Conservation (phyloP, 73 alveolate genomes). For the Strombidium stylifer region DNA sequence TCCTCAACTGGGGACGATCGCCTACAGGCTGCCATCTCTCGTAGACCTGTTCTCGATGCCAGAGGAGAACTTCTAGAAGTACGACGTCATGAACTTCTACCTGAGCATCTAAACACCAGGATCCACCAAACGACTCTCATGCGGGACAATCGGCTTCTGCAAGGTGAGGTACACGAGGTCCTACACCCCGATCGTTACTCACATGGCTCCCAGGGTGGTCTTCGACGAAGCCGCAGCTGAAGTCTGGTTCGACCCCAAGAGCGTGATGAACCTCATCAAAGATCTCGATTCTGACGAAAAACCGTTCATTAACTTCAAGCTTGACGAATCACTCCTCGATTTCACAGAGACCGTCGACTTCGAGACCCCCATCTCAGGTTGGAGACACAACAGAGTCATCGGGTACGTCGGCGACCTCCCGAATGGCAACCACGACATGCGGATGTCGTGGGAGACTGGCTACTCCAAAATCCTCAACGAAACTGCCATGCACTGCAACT, state of each 20-base stretch:
- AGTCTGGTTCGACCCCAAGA: conserved; percentile 9
- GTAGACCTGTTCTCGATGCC: background rate
- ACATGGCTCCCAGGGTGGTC: conserved; percentile 3
- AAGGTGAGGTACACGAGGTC: conserved; percentile 1
- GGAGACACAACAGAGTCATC: background rate
- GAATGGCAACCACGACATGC: background rate
- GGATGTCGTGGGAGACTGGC: conserved; percentile 5
- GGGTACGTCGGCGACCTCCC: conserved; percentile 14
- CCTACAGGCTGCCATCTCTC: conserved; percentile 12
- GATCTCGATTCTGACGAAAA: background rate
- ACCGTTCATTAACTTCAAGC: background rate
- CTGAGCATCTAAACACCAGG: too few species aligned
- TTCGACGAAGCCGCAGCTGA: conserved; percentile 5
- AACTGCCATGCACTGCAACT: background rate
- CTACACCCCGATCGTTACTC: conserved; percentile 12
- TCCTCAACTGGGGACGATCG: background rate
- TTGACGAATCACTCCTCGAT: conserved; percentile 1
- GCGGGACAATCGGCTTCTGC: too few species aligned
- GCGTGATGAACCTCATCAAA: background rate
- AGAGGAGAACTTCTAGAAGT: background rate
- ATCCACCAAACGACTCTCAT: too few species aligned
- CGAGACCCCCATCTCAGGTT: background rate
- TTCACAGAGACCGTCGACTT: background rate
- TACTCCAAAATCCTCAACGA: background rate
- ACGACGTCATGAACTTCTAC: background rate